Conservation (phyloP, 345 rosid species). For the Euclidium syriacum region DNA sequence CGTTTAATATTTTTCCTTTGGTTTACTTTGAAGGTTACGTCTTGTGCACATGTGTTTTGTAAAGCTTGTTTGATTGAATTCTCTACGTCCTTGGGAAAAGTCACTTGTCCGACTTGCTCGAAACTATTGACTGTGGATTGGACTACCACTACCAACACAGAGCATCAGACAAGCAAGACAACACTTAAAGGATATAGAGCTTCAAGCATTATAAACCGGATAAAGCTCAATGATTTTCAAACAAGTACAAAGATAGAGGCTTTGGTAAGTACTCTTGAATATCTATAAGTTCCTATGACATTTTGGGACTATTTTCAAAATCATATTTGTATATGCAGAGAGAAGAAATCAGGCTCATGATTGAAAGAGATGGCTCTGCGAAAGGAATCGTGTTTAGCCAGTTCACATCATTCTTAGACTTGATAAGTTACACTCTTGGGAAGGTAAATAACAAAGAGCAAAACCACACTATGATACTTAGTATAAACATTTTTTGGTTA, state of each 20-base stretch:
- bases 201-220: constrained; percentile 82
- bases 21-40: constrained; percentile 55
- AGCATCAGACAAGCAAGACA: constrained; percentile 48
- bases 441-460: constrained; percentile 45
- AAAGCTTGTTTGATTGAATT: constrained; percentile 79
- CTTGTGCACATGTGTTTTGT: constrained; percentile 81
- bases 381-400: constrained; percentile 98
- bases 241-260: constrained; percentile 99
- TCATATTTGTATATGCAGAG: constrained; percentile 45
- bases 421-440: constrained; percentile 74
- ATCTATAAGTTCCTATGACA: neutral
- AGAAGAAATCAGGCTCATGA: constrained; percentile 92
- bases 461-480: no score
- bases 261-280: constrained; percentile 50
- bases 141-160: constrained; percentile 43
- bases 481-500: no score
- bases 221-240: constrained; percentile 74
- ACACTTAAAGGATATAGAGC: constrained; percentile 70
- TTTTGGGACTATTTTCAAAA: neutral
- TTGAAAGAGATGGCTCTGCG: constrained; percentile 96
- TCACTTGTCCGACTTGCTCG: constrained; percentile 80
- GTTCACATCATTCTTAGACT: constrained; percentile 92
- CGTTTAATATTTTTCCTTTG: neutral
- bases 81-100: constrained; percentile 58
- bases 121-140: constrained; percentile 70